phyloP scores from a whole-genome alignment of 1,284 basidiomycete species.

The Moesziomyces sp. region DNA sequence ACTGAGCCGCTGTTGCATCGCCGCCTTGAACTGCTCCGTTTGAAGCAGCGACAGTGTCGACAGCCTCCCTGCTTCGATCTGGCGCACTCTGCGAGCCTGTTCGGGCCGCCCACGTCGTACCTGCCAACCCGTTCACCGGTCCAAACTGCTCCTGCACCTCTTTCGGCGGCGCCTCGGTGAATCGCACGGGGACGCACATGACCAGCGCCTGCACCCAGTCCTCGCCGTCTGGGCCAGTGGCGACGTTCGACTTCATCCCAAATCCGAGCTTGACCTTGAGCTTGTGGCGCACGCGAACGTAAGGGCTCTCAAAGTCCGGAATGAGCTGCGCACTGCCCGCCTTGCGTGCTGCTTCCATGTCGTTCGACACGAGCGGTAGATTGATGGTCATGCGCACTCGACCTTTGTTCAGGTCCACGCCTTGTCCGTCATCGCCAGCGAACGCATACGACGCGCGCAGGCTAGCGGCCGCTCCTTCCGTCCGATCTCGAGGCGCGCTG shows the following conservation, averaged over 20 bases:
- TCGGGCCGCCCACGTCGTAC: too few relatives aligned
- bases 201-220: slow-evolving; percentile 65
- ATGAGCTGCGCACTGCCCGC: slow-evolving; percentile 55
- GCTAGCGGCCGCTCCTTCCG: slow-evolving; percentile 14
- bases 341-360: slow-evolving; percentile 29
- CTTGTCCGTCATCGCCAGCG: slow-evolving; percentile 60
- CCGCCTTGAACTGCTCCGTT: neutral
- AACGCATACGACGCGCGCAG: slow-evolving; percentile 63
- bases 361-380: slow-evolving; percentile 57
- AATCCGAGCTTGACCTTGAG: slow-evolving; percentile 67
- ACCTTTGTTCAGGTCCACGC: slow-evolving; percentile 59
- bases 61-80: too few relatives aligned
- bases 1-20: neutral
- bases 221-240: slow-evolving; percentile 22
- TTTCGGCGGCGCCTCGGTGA: slow-evolving; percentile 63
- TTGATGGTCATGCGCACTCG: slow-evolving; percentile 66
- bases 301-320: slow-evolving; percentile 65
- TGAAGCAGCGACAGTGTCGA: too few relatives aligned
- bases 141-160: slow-evolving; percentile 65
- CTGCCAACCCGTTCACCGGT: slow-evolving; percentile 16
- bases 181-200: slow-evolving; percentile 66
- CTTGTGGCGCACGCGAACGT: slow-evolving; percentile 65
- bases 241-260: slow-evolving; percentile 50
- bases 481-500: neutral
- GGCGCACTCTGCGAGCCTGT: too few relatives aligned